Percentiles rank a stretch among this genome's conserved stretches.
Evolutionary conservation across 176 grass and related monocot genomes (phyloP).

Genomic region (Secale cereale): DNA sequence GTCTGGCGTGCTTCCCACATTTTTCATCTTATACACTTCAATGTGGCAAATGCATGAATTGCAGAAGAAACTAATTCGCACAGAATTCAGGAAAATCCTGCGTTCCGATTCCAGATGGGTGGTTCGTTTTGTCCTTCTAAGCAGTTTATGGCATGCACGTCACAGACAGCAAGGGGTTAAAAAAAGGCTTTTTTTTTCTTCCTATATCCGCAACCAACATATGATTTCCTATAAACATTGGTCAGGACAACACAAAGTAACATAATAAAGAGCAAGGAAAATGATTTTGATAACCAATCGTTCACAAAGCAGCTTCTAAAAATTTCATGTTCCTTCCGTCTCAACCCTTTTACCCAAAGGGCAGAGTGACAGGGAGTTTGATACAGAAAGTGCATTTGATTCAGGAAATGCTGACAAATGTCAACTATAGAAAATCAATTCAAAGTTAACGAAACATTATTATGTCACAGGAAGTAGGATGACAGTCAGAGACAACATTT

Average conservation of each 20-base stretch:
- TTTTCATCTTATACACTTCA: background rate
- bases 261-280: too few species aligned
- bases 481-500: conserved; percentile 7
- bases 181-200: background rate
- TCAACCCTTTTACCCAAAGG: background rate
- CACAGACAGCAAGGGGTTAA: background rate
- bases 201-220: background rate
- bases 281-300: too few species aligned
- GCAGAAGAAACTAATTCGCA: background rate
- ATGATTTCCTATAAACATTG: background rate
- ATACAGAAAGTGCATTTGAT: background rate
- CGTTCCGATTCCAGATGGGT: background rate
- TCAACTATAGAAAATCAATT: background rate
- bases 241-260: background rate
- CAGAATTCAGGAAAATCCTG: background rate
- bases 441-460: conserved; percentile 32
- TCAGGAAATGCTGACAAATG: background rate
- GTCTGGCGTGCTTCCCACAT: background rate
- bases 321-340: background rate
- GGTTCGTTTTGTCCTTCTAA: background rate
- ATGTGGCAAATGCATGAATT: background rate
- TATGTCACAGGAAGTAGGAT: conserved; percentile 13
- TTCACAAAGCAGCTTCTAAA: background rate
- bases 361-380: background rate
- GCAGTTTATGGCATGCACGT: background rate